Conservation (phyloP, 805 yeast genomes). For the Myxozyma vanderwaltii region DNA sequence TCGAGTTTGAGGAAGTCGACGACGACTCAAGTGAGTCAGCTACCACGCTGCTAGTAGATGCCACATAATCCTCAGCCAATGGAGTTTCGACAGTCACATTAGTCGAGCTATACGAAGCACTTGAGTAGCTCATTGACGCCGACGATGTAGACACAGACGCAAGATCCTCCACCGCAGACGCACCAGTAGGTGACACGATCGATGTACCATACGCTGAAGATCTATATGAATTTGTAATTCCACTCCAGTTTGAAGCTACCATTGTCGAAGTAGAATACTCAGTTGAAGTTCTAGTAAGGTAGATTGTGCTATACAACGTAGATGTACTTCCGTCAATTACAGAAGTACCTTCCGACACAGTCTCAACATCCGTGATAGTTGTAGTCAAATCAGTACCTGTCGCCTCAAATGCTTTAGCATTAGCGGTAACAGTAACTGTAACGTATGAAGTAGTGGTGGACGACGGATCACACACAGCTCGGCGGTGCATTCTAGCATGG, state of each 20-base stretch:
- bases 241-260: conserved; percentile 4
- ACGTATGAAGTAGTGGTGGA: background rate
- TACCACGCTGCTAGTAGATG: no score
- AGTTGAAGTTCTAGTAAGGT: conserved; percentile 5
- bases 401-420: background rate
- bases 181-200: background rate
- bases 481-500: conserved; percentile 12
- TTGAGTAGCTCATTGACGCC: background rate
- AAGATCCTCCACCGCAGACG: no score
- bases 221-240: background rate
- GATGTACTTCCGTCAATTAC: conserved; percentile 7
- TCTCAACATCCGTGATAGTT: background rate
- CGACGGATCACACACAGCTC: conserved; percentile 10
- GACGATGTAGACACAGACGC: background rate
- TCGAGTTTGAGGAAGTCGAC: background rate
- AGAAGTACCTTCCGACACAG: background rate
- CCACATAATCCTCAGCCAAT: no score
- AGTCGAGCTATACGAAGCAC: background rate
- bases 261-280: background rate
- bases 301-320: conserved; percentile 3
- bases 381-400: background rate
- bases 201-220: background rate
- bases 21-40: background rate
- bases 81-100: no score
- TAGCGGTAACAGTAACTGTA: conserved; percentile 3